phyloP scores from a whole-genome alignment of 2,329 filamentous ascomycete species.

The Claviceps arundinis region DNA sequence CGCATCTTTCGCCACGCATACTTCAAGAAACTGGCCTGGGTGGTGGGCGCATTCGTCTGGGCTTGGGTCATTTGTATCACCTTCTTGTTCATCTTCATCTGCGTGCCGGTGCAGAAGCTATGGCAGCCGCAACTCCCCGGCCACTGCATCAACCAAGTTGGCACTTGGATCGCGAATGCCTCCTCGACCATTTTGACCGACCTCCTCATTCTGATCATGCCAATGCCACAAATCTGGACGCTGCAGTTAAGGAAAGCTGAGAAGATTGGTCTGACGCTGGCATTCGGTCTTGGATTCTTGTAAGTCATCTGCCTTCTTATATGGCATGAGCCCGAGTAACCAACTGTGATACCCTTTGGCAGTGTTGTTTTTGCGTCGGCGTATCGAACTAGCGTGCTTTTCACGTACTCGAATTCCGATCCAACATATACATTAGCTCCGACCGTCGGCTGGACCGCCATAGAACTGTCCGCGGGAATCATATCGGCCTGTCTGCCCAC shows the following conservation, averaged over 20 bases:
- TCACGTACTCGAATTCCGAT: conserved; percentile 26
- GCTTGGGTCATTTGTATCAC: conserved; percentile 34
- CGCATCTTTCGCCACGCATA: conserved; percentile 34
- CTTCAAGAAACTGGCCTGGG: conserved; percentile 28
- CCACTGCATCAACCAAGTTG: conserved; percentile 34
- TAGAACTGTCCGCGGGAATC: conserved; percentile 37
- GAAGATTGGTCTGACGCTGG: conserved; percentile 29
- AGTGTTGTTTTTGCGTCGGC: conserved; percentile 34
- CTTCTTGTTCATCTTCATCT: conserved; percentile 39
- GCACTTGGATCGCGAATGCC: conserved; percentile 36
- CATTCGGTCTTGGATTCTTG: conserved; percentile 33
- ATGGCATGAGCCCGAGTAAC: not conserved
- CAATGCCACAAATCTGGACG: conserved; percentile 31
- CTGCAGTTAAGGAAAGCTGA: conserved; percentile 27
- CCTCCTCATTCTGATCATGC: conserved; percentile 29
- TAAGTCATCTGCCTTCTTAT: conserved; percentile 12
- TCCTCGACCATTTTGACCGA: conserved; percentile 34
- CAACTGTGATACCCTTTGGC: not conserved
- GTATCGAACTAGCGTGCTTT: conserved; percentile 33
- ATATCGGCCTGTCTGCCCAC: conserved; percentile 40
- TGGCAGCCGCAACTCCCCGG: conserved; percentile 33
- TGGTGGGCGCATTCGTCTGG: conserved; percentile 29
- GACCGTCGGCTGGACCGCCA: conserved; percentile 32
- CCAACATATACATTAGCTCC: conserved; percentile 33
- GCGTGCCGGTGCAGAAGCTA: conserved; percentile 33